phyloP scores from a whole-genome alignment of 768 basidiomycete genomes.

The Boletus edulis region DNA sequence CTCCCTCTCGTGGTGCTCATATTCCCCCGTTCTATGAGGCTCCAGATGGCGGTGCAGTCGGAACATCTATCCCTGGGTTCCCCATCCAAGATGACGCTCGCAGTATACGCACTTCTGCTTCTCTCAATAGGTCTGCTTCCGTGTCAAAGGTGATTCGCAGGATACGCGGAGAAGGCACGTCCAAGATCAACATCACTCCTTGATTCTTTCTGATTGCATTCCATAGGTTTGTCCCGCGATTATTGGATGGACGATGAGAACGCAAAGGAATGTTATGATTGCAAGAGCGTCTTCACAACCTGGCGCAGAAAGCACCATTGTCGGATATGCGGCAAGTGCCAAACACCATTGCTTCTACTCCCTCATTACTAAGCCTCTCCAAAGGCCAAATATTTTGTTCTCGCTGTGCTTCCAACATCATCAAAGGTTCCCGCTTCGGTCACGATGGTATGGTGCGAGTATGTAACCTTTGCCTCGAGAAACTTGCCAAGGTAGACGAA shows the following conservation, averaged over 20 bases:
- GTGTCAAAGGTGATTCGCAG: slow-evolving; percentile 91
- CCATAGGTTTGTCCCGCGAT: slow-evolving; percentile 77
- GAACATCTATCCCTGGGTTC: slow-evolving; percentile 86
- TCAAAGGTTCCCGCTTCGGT: slow-evolving; percentile 91
- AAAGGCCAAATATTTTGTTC: slow-evolving; percentile 96
- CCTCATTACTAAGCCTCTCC: slow-evolving; percentile 1
- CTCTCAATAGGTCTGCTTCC: slow-evolving; percentile 71
- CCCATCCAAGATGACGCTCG: slow-evolving; percentile 89
- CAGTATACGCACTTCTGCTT: slow-evolving; percentile 74
- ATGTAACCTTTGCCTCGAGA: slow-evolving; percentile 94
- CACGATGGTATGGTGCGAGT: slow-evolving; percentile 94
- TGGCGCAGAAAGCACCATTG: slow-evolving; percentile 98
- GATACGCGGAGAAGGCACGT: slow-evolving; percentile 83
- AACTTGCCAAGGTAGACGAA: slow-evolving; percentile 81
- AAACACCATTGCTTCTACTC: not conserved
- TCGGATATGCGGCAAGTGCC: slow-evolving; percentile 81
- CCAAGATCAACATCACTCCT: not conserved
- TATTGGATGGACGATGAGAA: slow-evolving; percentile 99
- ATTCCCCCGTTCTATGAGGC: slow-evolving; percentile 54
- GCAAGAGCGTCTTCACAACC: slow-evolving; percentile 89
- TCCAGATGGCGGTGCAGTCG: slow-evolving; percentile 55
- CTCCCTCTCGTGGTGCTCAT: slow-evolving; percentile 50
- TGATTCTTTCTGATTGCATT: slow-evolving; percentile 7
- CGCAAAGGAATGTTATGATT: slow-evolving; percentile 94
- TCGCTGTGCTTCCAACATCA: slow-evolving; percentile 94